A percentile compares a stretch with the other conserved stretches of the same genome.
These are phyloP conservation scores for Cladorrhinum sp. DNA, from an alignment of 2,329 filamentous ascomycete genomes.

Conservation along the genomic window DNA sequence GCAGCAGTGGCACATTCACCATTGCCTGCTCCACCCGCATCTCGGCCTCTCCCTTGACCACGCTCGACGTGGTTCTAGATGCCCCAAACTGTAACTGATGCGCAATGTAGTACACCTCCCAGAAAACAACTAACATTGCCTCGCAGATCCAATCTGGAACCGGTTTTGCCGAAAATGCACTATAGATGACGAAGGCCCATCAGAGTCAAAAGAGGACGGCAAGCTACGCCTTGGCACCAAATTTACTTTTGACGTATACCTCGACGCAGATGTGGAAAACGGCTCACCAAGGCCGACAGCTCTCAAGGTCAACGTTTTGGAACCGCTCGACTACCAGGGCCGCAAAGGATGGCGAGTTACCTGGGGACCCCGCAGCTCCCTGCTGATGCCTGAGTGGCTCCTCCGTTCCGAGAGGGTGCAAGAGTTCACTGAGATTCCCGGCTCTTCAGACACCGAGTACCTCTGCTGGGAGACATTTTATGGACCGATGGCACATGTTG, in stretches of 20 bases:
- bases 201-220: slow-evolving; percentile 17
- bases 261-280: slow-evolving; percentile 29
- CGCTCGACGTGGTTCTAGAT: slow-evolving; percentile 36
- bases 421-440: slow-evolving; percentile 38
- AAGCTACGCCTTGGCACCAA: slow-evolving; percentile 32
- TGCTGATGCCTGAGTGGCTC: slow-evolving; percentile 30
- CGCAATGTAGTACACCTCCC: neutral
- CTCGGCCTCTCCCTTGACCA: slow-evolving; percentile 33
- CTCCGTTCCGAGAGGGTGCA: slow-evolving; percentile 42
- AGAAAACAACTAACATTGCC: neutral
- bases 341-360: slow-evolving; percentile 37
- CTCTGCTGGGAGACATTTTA: slow-evolving; percentile 46
- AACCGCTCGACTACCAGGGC: slow-evolving; percentile 29
- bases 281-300: slow-evolving; percentile 18
- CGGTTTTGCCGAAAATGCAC: slow-evolving; percentile 32
- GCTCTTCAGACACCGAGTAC: slow-evolving; percentile 38
- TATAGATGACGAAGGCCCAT: slow-evolving; percentile 27
- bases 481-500: slow-evolving; percentile 36
- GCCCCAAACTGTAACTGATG: slow-evolving; percentile 29
- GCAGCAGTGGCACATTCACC: slow-evolving; percentile 30
- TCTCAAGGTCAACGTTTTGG: slow-evolving; percentile 33
- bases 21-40: slow-evolving; percentile 35
- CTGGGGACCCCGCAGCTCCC: slow-evolving; percentile 35
- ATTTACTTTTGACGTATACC: slow-evolving; percentile 36
- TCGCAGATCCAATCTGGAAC: slow-evolving; percentile 34